Percentiles rank a stretch among this genome's conserved stretches.
phyloP scores from a whole-genome alignment of 345 rosid genomes.

The Pseudoturritis turrita region DNA sequence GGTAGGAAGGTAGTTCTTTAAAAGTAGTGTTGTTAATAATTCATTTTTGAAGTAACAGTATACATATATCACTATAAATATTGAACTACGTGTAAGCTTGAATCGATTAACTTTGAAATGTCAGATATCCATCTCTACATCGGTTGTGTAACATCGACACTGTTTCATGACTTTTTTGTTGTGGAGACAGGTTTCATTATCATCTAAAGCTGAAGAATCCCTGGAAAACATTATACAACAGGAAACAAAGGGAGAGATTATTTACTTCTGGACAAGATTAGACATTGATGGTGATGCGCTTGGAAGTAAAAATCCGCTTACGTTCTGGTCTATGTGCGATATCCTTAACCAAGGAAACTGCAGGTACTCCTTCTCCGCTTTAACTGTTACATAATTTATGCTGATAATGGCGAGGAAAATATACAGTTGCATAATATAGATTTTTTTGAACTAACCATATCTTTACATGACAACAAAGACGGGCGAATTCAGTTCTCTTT shows the following conservation, averaged over 20 bases:
- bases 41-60: neutral
- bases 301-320: constrained; percentile 38
- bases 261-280: constrained; percentile 68
- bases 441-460: neutral
- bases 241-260: constrained; percentile 51
- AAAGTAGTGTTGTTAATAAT: constrained; percentile 13
- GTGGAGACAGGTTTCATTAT: constrained; percentile 54
- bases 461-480: too few species aligned
- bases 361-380: constrained; percentile 39
- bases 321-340: constrained; percentile 82
- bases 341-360: constrained; percentile 66
- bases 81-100: neutral
- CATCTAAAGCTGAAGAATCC: constrained; percentile 55
- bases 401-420: neutral
- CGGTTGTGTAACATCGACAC: neutral
- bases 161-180: constrained; percentile 1
- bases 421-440: neutral
- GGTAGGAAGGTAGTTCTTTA: constrained; percentile 83
- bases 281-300: constrained; percentile 43
- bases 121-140: neutral
- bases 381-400: neutral
- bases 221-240: constrained; percentile 54
- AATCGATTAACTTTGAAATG: neutral
- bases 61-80: neutral
- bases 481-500: neutral